Evolutionary conservation across 75 land plant species (phyloP), one percentile per base, ranked within the genome.

Genomic region (Adiantum capillusveneris): DNA sequence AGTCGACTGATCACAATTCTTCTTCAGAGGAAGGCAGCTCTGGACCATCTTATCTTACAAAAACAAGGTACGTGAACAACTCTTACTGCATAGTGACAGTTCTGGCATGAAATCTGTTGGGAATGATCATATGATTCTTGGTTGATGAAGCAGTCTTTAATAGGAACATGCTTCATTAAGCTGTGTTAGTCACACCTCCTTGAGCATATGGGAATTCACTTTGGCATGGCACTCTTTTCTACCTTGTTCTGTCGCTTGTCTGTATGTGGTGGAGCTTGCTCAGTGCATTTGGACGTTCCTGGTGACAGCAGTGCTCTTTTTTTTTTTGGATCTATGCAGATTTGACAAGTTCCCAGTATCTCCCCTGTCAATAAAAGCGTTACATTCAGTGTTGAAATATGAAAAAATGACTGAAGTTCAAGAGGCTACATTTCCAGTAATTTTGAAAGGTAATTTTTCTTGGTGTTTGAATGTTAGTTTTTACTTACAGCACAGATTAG

Each of bases 401-500:
- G 97, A 90, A 61, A 77, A 62, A 45, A 90, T 95, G 99, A 95
- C 99, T 11, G 31, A 77, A 58, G 97, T 95, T 18, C 99, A 95
- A 56, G 93, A 86, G 69, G 99, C 86, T 53, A 90, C 99, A 12
- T 75, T 95, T 41, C 99, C 99, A 25, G 51, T 79, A 18, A 90
- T 95, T 64, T 84, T 95, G 1, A 76, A 87, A 79, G 97, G 99
- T 95, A 41, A 14, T 6, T 20, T 26, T 46, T 46, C 12, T 14
- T 2, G 3, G 50, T 41, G 14, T 41, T 41, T 41, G n/a, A n/a
- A n/a, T n/a, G n/a, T n/a, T n/a, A n/a, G n/a, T n/a, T n/a, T n/a
- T n/a, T n/a, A n/a, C n/a, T n/a, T n/a, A n/a, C 37, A 34, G 9
- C 9, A 34, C 37, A 5, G 3, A 34, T 34, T 34, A 34, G n/a